Evolutionary conservation across 345 rosid genomes (phyloP), one percentile per base, ranked within the genome.

Genomic region (Noccaea bulbosa): DNA sequence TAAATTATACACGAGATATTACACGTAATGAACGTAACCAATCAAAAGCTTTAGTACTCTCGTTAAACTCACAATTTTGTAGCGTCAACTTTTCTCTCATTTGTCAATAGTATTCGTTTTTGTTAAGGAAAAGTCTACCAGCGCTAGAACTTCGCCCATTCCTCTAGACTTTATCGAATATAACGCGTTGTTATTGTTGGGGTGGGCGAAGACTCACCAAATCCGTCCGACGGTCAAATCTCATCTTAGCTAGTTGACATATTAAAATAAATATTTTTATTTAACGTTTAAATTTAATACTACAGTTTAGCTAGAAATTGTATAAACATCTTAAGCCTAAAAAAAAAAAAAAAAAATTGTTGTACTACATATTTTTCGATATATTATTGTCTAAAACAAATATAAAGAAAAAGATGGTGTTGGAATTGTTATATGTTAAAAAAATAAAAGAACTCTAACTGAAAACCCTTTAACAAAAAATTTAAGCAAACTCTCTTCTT

Each of bases 151-250:
- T 58, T 24, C 7, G 65, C 50, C 40, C 73, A 69, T 48, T 69
- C 11, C 40, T 58, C 58, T 58, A 35, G 48, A 69, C 7, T 2
- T 5, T 22, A 11, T 68, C n/a, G 53, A 6, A 47, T 24, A 69
- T 48, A 69, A 7, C 66, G 73, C 58, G 50, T 57, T 58, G 32
- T 58, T 48, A 10, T 48, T 48, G 50, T 68, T 56, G 45, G 43
- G 45, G 54, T 68, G 24, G 53, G 45, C 17, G 48, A 59, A 46
- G 50, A 57, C 57, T 57, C 57, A 45, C 56, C n/a, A 46, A 20
- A 17, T 20, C 30, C 38, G n/a, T 69, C 15, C 30, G 3, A 67
- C 53, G 46, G 10, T 34, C 46, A 11, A 6, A 41, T 45, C 12
- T 45, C 3, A 53, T 53, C 51, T 51, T 6, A 1, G 12, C 7